These are phyloP conservation scores for Erysimum pusillum DNA, from an alignment of 441 rosid genomes.

Conservation along the genomic window DNA sequence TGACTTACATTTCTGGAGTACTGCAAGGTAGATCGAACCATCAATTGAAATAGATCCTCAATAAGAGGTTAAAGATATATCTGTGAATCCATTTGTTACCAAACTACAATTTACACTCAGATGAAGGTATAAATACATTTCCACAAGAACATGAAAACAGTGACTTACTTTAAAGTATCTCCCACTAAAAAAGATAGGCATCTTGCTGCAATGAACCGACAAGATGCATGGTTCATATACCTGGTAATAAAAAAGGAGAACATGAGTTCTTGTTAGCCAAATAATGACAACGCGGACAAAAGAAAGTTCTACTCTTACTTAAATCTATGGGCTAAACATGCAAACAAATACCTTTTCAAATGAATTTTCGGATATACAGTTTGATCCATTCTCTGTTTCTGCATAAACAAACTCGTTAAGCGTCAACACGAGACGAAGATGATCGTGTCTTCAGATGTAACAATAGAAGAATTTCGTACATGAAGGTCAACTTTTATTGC, in stretches of 20 bases:
- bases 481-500: slow-evolving; percentile 15
- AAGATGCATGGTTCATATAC: slow-evolving; percentile 74
- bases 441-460: neutral
- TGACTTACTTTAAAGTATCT: slow-evolving; percentile 85
- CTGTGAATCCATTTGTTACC: slow-evolving; percentile 15
- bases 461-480: neutral
- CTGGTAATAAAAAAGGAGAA: slow-evolving; percentile 49
- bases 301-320: neutral
- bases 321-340: slow-evolving; percentile 16
- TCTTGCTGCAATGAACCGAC: slow-evolving; percentile 68
- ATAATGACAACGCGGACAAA: neutral
- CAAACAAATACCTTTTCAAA: slow-evolving; percentile 62
- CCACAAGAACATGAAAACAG: slow-evolving; percentile 23
- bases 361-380: slow-evolving; percentile 33
- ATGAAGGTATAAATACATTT: slow-evolving; percentile 2
- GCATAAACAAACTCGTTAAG: slow-evolving; percentile 27
- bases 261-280: slow-evolving; percentile 23
- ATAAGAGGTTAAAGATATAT: slow-evolving; percentile 5
- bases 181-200: slow-evolving; percentile 83
- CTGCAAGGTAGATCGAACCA: slow-evolving; percentile 50
- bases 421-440: too few relatives aligned
- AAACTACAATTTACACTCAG: slow-evolving; percentile 2
- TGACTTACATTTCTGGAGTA: slow-evolving; percentile 97
- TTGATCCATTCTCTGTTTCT: slow-evolving; percentile 55
- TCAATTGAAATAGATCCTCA: neutral